Base-by-base conservation (phyloP, 2,329 filamentous ascomycete genomes). In the Lachnellula occidentalis region DNA sequence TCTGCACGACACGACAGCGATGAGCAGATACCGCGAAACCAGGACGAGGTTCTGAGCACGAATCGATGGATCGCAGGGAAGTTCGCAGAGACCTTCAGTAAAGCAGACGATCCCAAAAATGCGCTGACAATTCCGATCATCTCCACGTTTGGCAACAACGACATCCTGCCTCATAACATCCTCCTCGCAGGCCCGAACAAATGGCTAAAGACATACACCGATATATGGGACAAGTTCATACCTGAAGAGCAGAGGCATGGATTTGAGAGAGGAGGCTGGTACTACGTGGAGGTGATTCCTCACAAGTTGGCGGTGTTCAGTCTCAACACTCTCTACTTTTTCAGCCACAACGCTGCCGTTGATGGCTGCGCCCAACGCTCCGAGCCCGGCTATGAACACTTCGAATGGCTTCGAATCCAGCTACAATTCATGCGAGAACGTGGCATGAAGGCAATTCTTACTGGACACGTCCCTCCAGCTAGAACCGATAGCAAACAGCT, bases 81-180 rank as follows among this genome's bases (percentile, higher is more conserved):
- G 70, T 90, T 97, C 70, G 73, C 80, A 46, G 81, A 91, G 19
- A 78, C 88, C 9, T 96, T 96, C 67, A 78, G 79, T 21, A 75
- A 77, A 50, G 64, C 72, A 37, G 75, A 79, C 42, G 75, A 81
- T 60, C 76, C 76, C n/a, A 74, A 76, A 34, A 75, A 81, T 51
- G 81, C 82, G 54, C 79, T 91, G 55, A 71, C 78, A 12, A 80
- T 97, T 4, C 92, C 94, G 4, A 82, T 97, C 31, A 78, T 99
- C 19, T 92, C 94, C 0, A 96, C 86, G 0, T 86, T 96, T 63
- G 94, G 94, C 57, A 99, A 99, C 74, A 99, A 99, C 72, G 94
- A 99, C 67, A 92, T 99, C 55, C 82, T 96, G 57, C 94, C 94
- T 1, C 94, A 99, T 74, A 99, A 99, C 66, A 95, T 97, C 67